These are phyloP conservation scores for Chaetomium sp. DNA, from an alignment of 2,329 filamentous ascomycete genomes.

Conservation along the genomic window DNA sequence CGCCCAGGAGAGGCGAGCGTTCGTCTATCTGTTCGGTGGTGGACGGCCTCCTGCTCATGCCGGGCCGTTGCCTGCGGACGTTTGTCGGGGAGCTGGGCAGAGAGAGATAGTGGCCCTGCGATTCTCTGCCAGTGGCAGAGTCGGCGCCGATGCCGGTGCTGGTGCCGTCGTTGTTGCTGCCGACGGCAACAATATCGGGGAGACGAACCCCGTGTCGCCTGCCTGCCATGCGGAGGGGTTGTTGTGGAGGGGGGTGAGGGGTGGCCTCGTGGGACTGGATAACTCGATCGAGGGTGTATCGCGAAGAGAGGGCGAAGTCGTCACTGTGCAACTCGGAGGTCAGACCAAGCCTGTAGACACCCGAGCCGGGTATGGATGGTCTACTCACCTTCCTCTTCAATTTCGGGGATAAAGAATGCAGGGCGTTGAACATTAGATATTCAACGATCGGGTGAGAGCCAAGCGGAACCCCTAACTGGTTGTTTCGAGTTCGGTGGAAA, in stretches of 20 bases:
- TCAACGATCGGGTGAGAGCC: constrained; percentile 8
- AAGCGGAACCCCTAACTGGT: constrained; percentile 1
- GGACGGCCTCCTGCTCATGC: constrained; percentile 31
- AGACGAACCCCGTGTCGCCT: constrained; percentile 32
- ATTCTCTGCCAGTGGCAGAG: constrained; percentile 5
- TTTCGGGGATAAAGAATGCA: neutral
- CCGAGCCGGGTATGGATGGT: neutral
- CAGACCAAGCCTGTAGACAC: constrained; percentile 3
- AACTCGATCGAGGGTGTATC: neutral
- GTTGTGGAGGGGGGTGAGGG: constrained; percentile 2
- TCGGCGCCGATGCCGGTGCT: constrained; percentile 11
- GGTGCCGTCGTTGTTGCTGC: constrained; percentile 3
- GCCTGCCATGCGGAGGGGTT: constrained; percentile 26
- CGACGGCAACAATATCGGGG: constrained; percentile 24
- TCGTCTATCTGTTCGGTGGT: constrained; percentile 38
- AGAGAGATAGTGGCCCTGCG: constrained; percentile 33
- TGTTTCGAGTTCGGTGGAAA: neutral
- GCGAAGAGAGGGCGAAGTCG: neutral
- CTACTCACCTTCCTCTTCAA: neutral
- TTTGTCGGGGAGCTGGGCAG: constrained; percentile 39
- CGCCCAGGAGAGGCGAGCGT: constrained; percentile 37
- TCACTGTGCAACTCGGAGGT: constrained; percentile 11
- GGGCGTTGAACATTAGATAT: neutral
- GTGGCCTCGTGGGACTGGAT: constrained; percentile 9
- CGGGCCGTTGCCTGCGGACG: constrained; percentile 34